These are phyloP conservation scores for Kokia cookei DNA, from an alignment of 441 rosid species.

Conservation along the genomic window DNA sequence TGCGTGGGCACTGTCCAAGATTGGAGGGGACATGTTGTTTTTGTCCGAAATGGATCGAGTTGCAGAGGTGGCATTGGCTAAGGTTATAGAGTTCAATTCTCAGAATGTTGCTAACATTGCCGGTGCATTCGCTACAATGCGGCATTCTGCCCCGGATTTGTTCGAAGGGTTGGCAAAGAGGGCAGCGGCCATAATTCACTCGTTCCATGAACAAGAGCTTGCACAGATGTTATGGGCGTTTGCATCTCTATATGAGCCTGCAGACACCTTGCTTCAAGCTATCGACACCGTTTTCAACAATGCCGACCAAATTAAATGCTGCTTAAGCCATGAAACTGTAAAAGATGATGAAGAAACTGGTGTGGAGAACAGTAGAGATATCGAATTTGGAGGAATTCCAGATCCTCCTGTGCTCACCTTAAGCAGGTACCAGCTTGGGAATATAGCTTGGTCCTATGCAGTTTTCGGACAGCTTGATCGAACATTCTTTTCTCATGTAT, in stretches of 20 bases:
- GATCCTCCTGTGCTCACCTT: slow-evolving; percentile 49
- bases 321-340: slow-evolving; percentile 23
- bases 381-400: slow-evolving; percentile 14
- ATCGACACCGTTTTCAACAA: slow-evolving; percentile 53
- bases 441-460: slow-evolving; percentile 96
- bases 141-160: slow-evolving; percentile 71
- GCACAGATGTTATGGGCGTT: slow-evolving; percentile 91
- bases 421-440: slow-evolving; percentile 81
- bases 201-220: slow-evolving; percentile 78
- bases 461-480: slow-evolving; percentile 72
- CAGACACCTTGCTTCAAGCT: slow-evolving; percentile 60
- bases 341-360: slow-evolving; percentile 23
- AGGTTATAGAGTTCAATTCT: slow-evolving; percentile 69
- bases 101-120: slow-evolving; percentile 92
- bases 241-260: slow-evolving; percentile 71
- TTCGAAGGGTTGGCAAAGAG: slow-evolving; percentile 62
- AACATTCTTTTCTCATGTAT: slow-evolving; percentile 59
- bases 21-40: slow-evolving; percentile 85
- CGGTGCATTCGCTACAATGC: slow-evolving; percentile 90
- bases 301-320: slow-evolving; percentile 45
- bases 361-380: slow-evolving; percentile 14
- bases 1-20: slow-evolving; percentile 89
- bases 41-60: slow-evolving; percentile 95
- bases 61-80: slow-evolving; percentile 77
- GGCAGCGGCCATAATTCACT: slow-evolving; percentile 44